A percentile compares a stretch with the other conserved stretches of the same genome.
phyloP scores from a whole-genome alignment of 2,329 filamentous ascomycete species.

The Stachybotrys echinatus region DNA sequence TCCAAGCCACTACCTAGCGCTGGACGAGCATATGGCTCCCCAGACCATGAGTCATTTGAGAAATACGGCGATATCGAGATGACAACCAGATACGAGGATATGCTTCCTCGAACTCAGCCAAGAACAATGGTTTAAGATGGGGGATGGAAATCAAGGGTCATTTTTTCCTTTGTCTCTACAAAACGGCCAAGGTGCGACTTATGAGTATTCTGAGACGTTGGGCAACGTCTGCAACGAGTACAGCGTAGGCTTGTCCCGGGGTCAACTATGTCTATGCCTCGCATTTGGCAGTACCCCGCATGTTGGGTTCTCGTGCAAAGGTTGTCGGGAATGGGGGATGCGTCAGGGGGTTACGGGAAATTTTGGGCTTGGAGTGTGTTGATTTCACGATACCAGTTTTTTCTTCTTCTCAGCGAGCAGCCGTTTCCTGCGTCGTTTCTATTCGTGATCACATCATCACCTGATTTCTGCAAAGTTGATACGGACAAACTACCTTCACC shows the following conservation, averaged over 20 bases:
- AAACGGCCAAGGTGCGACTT: too few relatives aligned
- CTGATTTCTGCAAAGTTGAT: not conserved
- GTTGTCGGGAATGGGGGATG: too few relatives aligned
- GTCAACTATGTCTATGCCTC: too few relatives aligned
- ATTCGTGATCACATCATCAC: not conserved
- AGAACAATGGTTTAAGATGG: conserved; percentile 32
- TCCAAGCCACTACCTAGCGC: conserved; percentile 45
- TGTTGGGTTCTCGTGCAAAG: too few relatives aligned
- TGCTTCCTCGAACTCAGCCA: conserved; percentile 47
- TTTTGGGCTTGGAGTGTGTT: conserved; percentile 3
- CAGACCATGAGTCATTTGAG: conserved; percentile 30
- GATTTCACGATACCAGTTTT: not conserved
- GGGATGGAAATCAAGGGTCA: too few relatives aligned
- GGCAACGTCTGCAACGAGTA: too few relatives aligned
- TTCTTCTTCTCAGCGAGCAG: not conserved
- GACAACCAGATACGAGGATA: conserved; percentile 52
- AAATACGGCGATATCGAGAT: conserved; percentile 42
- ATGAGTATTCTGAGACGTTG: too few relatives aligned
- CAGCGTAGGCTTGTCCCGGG: too few relatives aligned
- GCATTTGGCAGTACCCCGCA: too few relatives aligned
- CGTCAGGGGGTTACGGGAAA: too few relatives aligned
- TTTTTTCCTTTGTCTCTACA: too few relatives aligned
- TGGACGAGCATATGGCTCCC: conserved; percentile 30
- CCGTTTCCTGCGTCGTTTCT: not conserved
- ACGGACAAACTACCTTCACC: not conserved